Percentiles rank a stretch among this genome's conserved stretches.
These are phyloP conservation scores for Spathaspora passalidarum DNA, from an alignment of 805 yeast species.

Conservation along the genomic window DNA sequence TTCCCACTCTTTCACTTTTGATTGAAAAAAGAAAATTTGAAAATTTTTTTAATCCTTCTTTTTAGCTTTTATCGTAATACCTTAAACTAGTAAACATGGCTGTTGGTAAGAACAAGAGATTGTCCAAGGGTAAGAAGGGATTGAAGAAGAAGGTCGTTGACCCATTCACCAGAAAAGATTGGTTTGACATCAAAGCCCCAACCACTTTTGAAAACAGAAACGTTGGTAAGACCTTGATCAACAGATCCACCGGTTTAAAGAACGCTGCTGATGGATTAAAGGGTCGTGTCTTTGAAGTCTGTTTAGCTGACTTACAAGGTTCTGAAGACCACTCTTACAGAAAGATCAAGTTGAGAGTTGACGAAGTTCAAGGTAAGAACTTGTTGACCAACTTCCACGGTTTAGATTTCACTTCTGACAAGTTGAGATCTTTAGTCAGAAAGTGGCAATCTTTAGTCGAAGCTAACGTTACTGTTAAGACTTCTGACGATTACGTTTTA, in stretches of 20 bases:
- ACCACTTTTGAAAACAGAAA: constrained; percentile 97
- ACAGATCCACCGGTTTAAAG: constrained; percentile 97
- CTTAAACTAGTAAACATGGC: constrained; percentile 42
- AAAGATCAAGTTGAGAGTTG: constrained; percentile 96
- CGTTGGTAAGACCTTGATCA: constrained; percentile 97
- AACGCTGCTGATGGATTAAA: constrained; percentile 97
- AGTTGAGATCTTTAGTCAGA: constrained; percentile 95
- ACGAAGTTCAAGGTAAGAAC: constrained; percentile 98
- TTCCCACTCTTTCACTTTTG: too few relatives aligned
- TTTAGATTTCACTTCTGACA: constrained; percentile 95
- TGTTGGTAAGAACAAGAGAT: constrained; percentile 63
- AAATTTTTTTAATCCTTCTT: constrained; percentile 1
- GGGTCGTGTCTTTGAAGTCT: constrained; percentile 96
- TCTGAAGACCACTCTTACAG: constrained; percentile 98
- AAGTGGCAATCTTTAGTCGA: constrained; percentile 99
- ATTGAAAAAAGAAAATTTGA: not conserved
- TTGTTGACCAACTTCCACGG: constrained; percentile 99
- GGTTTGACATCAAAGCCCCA: constrained; percentile 99
- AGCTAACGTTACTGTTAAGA: constrained; percentile 97
- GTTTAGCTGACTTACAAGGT: constrained; percentile 96
- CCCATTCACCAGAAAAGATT: constrained; percentile 99
- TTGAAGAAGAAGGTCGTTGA: constrained; percentile 98
- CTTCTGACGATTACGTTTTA: constrained; percentile 94
- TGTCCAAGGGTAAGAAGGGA: constrained; percentile 90
- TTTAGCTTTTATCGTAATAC: not conserved